phyloP scores from a whole-genome alignment of 179 eudicot genomes.

The Dionaea muscipula region DNA sequence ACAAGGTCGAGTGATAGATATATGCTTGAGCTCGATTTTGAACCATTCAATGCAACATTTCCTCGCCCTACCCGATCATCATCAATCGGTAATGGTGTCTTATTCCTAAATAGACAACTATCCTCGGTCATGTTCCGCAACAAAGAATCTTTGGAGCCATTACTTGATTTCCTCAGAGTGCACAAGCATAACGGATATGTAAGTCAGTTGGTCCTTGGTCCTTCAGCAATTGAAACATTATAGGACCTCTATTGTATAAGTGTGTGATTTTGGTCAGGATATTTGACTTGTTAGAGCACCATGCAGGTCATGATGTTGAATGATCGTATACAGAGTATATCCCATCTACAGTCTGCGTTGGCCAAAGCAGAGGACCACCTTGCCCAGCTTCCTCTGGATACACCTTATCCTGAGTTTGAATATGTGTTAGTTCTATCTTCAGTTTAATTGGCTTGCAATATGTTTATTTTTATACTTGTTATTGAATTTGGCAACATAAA shows the following conservation, averaged over 20 bases:
- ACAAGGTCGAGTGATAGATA: conserved; percentile 31
- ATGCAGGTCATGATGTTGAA: conserved; percentile 66
- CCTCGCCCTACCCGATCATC: conserved; percentile 72
- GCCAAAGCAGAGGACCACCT: conserved; percentile 59
- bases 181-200: conserved; percentile 62
- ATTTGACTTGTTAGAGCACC: neutral
- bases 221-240: neutral
- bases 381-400: conserved; percentile 43
- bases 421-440: conserved; percentile 30
- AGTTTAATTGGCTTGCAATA: neutral
- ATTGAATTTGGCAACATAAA: neutral
- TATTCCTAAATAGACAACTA: conserved; percentile 63
- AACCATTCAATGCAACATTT: conserved; percentile 68
- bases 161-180: conserved; percentile 57
- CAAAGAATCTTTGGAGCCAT: conserved; percentile 61
- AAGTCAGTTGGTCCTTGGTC: conserved; percentile 12
- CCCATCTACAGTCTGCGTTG: conserved; percentile 46
- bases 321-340: conserved; percentile 45
- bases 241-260: neutral
- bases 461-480: neutral
- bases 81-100: conserved; percentile 77
- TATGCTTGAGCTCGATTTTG: conserved; percentile 68
- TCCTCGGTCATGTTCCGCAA: conserved; percentile 71
- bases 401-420: conserved; percentile 57
- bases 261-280: neutral